Conservation (phyloP, 179 eudicot genomes). For the Heliamphora pulchella region DNA sequence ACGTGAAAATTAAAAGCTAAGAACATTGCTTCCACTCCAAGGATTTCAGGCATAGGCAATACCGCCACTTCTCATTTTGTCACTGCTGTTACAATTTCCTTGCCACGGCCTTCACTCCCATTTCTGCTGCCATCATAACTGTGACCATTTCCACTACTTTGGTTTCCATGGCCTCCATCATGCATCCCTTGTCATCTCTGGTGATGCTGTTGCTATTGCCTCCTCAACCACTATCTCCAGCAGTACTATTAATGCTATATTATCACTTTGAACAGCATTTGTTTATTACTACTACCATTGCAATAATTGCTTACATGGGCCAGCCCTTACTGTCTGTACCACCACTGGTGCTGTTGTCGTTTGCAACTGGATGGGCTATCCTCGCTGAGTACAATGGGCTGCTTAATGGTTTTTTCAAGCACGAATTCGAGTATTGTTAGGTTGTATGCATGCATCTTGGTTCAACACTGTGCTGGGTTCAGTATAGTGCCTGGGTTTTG, state of each 20-base stretch:
- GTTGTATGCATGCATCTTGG: background rate
- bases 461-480: background rate
- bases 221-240: constrained; percentile 1
- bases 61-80: background rate
- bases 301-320: background rate
- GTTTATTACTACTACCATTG: background rate
- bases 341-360: background rate
- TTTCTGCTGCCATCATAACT: background rate
- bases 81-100: background rate
- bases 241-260: background rate
- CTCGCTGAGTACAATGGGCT: background rate
- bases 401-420: background rate
- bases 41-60: background rate
- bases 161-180: background rate
- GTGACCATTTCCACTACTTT: background rate
- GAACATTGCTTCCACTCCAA: background rate
- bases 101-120: background rate
- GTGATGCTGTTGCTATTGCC: background rate
- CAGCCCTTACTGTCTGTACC: background rate
- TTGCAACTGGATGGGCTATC: background rate
- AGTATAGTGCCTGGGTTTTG: background rate
- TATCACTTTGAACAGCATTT: background rate
- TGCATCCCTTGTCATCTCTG: background rate
- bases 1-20: background rate
- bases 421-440: background rate